phyloP scores from a whole-genome alignment of 2,329 filamentous ascomycete genomes.

The Macroventuria anomochaeta region DNA sequence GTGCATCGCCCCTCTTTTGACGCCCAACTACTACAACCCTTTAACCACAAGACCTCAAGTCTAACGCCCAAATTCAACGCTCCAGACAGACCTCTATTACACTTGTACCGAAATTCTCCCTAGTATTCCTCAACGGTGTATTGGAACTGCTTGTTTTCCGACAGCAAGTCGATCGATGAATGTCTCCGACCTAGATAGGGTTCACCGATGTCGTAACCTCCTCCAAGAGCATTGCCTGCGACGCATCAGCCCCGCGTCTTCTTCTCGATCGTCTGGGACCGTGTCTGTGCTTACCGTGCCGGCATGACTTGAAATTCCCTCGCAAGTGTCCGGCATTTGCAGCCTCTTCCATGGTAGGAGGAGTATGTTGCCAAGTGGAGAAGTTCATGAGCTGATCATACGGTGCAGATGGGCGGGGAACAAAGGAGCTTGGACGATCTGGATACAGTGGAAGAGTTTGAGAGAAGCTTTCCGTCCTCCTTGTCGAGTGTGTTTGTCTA shows the following conservation, averaged over 20 bases:
- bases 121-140: too few relatives aligned
- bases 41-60: neutral
- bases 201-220: neutral
- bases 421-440: neutral
- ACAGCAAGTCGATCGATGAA: neutral
- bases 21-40: neutral
- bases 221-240: neutral
- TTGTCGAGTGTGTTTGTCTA: neutral
- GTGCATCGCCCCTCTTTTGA: neutral
- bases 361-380: neutral
- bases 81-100: too few relatives aligned
- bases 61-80: too few relatives aligned
- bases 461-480: neutral
- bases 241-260: neutral
- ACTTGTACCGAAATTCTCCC: too few relatives aligned
- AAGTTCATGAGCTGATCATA: constrained; percentile 3
- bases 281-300: neutral
- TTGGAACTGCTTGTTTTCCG: neutral
- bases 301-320: neutral
- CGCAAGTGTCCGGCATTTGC: neutral
- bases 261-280: neutral
- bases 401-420: neutral
- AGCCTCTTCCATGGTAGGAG: neutral
- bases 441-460: neutral
- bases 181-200: neutral